Evolutionary conservation across 2,329 filamentous ascomycete genomes (phyloP).

Genomic region (Cladosporium sp.): DNA sequence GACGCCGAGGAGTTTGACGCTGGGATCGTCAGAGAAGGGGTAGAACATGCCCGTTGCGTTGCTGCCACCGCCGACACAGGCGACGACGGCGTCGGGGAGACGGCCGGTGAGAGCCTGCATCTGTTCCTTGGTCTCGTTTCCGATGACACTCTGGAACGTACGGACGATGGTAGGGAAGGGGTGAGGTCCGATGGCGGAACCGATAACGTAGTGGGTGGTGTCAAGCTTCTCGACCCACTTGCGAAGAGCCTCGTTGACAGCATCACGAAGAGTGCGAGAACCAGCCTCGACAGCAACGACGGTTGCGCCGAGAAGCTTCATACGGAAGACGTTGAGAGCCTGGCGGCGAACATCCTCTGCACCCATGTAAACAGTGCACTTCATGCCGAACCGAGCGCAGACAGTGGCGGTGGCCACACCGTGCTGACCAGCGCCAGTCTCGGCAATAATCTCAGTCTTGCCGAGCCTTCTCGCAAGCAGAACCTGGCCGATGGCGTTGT

Average conservation of each 20-base stretch:
- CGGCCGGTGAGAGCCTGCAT: slow-evolving; percentile 80
- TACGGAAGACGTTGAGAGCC: slow-evolving; percentile 96
- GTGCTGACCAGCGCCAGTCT: slow-evolving; percentile 96
- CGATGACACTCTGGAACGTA: slow-evolving; percentile 96
- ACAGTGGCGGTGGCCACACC: slow-evolving; percentile 96
- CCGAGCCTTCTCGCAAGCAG: slow-evolving; percentile 79
- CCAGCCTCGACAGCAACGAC: slow-evolving; percentile 92
- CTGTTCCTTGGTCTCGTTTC: slow-evolving; percentile 88
- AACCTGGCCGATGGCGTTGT: slow-evolving; percentile 93
- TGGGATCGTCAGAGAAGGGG: slow-evolving; percentile 80
- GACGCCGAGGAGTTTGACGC: slow-evolving; percentile 84
- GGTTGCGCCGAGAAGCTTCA: slow-evolving; percentile 89
- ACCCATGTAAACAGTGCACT: slow-evolving; percentile 97
- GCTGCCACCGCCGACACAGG: slow-evolving; percentile 90
- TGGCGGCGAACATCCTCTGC: slow-evolving; percentile 95
- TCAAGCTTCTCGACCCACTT: slow-evolving; percentile 91
- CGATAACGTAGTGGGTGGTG: slow-evolving; percentile 97
- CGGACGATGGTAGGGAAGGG: slow-evolving; percentile 97
- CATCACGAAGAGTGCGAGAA: slow-evolving; percentile 57
- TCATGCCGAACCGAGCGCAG: slow-evolving; percentile 97
- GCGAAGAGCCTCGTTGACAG: slow-evolving; percentile 92
- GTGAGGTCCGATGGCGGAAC: slow-evolving; percentile 93
- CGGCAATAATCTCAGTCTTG: slow-evolving; percentile 95
- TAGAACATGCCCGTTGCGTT: slow-evolving; percentile 99
- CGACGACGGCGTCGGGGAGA: slow-evolving; percentile 91